A percentile compares a stretch with the other conserved stretches of the same genome.
These are phyloP conservation scores for Grosmannia clavigera DNA, from an alignment of 2,329 filamentous ascomycete genomes.

Conservation along the genomic window DNA sequence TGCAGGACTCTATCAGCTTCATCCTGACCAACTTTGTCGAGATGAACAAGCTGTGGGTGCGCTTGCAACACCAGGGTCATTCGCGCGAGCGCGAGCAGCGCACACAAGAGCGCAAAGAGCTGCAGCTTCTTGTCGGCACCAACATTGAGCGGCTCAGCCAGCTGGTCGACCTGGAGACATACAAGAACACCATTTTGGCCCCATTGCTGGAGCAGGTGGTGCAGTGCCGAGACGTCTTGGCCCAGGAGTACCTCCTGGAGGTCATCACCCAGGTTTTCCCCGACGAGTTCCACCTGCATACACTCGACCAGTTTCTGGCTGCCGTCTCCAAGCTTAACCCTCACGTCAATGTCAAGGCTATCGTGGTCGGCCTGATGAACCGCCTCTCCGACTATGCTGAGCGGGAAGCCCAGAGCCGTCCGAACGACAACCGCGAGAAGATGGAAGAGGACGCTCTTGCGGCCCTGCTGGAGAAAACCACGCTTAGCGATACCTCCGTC, in stretches of 20 bases:
- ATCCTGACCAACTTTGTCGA: conserved; percentile 98
- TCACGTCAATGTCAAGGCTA: conserved; percentile 94
- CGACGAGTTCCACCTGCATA: conserved; percentile 95
- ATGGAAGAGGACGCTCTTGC: conserved; percentile 74
- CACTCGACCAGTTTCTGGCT: conserved; percentile 85
- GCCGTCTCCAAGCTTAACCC: conserved; percentile 89
- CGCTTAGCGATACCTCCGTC: conserved; percentile 30
- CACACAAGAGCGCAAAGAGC: conserved; percentile 86
- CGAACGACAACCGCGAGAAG: conserved; percentile 58
- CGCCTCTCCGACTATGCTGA: conserved; percentile 90
- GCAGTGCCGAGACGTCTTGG: conserved; percentile 90
- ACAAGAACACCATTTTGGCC: conserved; percentile 80
- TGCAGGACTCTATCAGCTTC: conserved; percentile 97
- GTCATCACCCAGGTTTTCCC: conserved; percentile 99
- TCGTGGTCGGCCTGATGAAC: conserved; percentile 97
- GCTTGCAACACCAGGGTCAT: conserved; percentile 92
- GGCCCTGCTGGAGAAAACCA: conserved; percentile 65
- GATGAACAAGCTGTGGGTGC: conserved; percentile 99
- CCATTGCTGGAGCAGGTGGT: conserved; percentile 93
- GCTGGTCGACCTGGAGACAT: conserved; percentile 85
- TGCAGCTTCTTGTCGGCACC: conserved; percentile 90
- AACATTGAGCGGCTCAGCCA: conserved; percentile 93
- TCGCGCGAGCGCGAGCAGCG: conserved; percentile 88
- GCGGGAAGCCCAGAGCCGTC: conserved; percentile 63
- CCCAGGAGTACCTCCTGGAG: conserved; percentile 94